Conservation (phyloP, 305 asterid genomes). For the Solanum aculeatissimum region DNA sequence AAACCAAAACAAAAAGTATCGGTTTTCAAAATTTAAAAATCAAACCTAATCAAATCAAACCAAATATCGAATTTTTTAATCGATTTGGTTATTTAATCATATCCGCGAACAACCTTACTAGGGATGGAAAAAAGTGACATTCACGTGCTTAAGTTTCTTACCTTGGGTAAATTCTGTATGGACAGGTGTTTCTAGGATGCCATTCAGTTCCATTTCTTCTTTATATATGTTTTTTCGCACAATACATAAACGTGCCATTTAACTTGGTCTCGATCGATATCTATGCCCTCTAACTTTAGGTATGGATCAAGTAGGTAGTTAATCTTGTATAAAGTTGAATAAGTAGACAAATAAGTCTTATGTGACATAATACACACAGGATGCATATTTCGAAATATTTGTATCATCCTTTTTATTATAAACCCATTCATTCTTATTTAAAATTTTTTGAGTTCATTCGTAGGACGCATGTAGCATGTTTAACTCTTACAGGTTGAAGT, state of each 20-base stretch:
- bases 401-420: no score
- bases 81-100: no score
- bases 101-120: no score
- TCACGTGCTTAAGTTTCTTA: neutral
- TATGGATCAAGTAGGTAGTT: neutral
- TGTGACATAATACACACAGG: no score
- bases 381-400: no score
- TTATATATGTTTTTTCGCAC: neutral
- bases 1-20: no score
- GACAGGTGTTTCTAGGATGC: neutral
- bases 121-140: neutral
- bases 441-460: neutral
- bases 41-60: no score
- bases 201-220: neutral
- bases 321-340: neutral
- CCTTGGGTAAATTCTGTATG: neutral
- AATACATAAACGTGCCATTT: neutral
- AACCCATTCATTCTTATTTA: no score
- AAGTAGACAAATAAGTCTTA: neutral
- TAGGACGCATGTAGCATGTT: neutral
- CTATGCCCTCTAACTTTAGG: neutral
- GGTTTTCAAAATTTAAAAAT: no score
- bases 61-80: no score
- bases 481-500: neutral
- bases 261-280: neutral